These are phyloP conservation scores for Acanthamoeba castellanii DNA, from an alignment of 208 protist species.

Conservation along the genomic window DNA sequence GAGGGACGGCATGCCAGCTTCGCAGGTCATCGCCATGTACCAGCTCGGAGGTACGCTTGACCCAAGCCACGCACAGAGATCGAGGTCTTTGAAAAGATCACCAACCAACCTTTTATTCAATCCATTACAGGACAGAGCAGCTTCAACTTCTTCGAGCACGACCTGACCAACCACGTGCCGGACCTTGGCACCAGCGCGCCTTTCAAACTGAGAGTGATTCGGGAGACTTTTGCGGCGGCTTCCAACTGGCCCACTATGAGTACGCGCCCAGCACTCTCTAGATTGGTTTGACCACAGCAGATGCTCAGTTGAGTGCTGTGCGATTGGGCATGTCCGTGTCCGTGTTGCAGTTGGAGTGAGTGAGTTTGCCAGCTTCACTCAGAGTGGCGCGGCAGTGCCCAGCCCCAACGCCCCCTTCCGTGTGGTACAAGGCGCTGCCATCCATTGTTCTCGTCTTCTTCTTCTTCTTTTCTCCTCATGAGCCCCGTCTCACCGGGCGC, in stretches of 20 bases:
- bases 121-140: constrained; percentile 23
- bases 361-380: constrained; percentile 9
- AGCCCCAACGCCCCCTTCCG: constrained; percentile 52
- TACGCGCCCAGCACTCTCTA: neutral
- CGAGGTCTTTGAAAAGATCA: too few species aligned
- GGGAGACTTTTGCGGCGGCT: neutral
- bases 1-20: neutral
- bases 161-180: constrained; percentile 67
- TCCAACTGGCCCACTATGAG: constrained; percentile 29
- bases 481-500: neutral
- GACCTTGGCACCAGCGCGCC: constrained; percentile 9
- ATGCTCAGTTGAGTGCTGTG: neutral
- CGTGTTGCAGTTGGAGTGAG: neutral
- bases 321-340: constrained; percentile 38
- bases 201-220: neutral
- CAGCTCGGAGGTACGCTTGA: neutral
- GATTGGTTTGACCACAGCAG: too few species aligned
- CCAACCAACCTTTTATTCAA: neutral
- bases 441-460: neutral
- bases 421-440: neutral
- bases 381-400: neutral
- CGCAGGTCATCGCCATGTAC: constrained; percentile 48
- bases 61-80: neutral
- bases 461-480: too few species aligned
- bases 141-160: constrained; percentile 68